A percentile compares a stretch with the other conserved stretches of the same genome.
phyloP scores from a whole-genome alignment of 2,329 filamentous ascomycete species.

The Colletotrichum orbiculare region DNA sequence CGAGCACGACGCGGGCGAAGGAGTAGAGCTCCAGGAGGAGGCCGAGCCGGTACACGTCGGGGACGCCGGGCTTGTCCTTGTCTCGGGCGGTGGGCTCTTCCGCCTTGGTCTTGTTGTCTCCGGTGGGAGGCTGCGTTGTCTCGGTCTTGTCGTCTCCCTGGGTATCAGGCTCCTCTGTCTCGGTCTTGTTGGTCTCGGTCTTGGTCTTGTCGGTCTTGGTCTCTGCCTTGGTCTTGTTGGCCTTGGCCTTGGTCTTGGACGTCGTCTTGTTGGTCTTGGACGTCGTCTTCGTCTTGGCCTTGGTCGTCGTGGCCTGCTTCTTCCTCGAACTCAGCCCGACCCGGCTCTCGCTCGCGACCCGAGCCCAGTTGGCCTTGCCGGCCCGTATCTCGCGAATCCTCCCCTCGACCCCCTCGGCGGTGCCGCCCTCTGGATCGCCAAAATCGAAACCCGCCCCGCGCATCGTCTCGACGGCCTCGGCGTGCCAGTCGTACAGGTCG shows the following conservation, averaged over 20 bases:
- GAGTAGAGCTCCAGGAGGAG: slow-evolving; percentile 50
- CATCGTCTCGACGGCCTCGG: slow-evolving; percentile 10
- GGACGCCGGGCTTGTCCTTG: neutral
- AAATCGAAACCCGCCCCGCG: slow-evolving; percentile 13
- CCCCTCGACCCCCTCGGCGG: neutral
- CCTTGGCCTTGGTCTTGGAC: neutral
- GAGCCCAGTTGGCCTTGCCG: neutral
- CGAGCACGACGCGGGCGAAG: slow-evolving; percentile 53
- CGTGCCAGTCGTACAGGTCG: slow-evolving; percentile 21
- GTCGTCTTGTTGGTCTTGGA: neutral
- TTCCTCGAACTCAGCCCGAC: slow-evolving; percentile 31
- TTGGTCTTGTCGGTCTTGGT: no score
- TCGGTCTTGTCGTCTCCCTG: no score
- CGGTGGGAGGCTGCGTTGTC: no score
- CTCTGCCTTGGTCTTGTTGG: slow-evolving; percentile 12
- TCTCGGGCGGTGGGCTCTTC: no score
- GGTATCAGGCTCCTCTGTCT: no score
- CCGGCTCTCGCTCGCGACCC: neutral
- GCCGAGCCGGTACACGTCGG: slow-evolving; percentile 31
- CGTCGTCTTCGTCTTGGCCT: neutral
- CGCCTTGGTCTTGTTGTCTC: no score
- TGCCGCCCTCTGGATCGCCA: neutral
- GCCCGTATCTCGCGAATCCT: neutral
- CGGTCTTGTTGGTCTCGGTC: no score
- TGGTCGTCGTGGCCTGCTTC: slow-evolving; percentile 14